Conservation (phyloP, 441 rosid species). For the Aquilaria agallochum region DNA sequence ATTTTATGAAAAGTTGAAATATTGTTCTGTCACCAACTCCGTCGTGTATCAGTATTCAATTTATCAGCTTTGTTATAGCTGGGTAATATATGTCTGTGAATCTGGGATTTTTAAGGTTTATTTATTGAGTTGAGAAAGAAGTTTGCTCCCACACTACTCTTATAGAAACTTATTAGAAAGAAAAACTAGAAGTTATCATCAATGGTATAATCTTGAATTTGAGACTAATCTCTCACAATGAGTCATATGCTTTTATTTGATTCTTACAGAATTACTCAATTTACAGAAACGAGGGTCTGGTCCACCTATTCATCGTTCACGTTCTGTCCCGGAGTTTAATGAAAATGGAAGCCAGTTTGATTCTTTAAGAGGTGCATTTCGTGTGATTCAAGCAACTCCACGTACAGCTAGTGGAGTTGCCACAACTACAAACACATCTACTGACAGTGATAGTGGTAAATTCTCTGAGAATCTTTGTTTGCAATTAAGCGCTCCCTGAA, state of each 20-base stretch:
- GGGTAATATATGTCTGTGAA: too few relatives aligned
- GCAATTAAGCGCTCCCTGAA: background rate
- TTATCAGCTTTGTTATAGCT: too few relatives aligned
- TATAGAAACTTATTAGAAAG: too few relatives aligned
- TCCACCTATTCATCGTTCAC: constrained; percentile 78
- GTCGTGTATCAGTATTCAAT: too few relatives aligned
- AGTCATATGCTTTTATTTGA: constrained; percentile 13
- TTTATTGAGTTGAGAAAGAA: too few relatives aligned
- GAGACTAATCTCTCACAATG: background rate
- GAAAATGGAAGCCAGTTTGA: constrained; percentile 60
- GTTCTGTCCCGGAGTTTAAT: constrained; percentile 69
- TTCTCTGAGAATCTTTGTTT: constrained; percentile 1
- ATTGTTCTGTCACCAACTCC: too few relatives aligned
- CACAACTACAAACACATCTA: constrained; percentile 26
- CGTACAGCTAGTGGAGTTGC: constrained; percentile 23
- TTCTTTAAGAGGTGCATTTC: constrained; percentile 46
- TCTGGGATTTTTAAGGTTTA: too few relatives aligned
- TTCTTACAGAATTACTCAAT: constrained; percentile 24
- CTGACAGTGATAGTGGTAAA: constrained; percentile 40
- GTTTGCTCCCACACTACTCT: too few relatives aligned
- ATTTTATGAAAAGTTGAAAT: too few relatives aligned
- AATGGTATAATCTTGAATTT: constrained; percentile 1
- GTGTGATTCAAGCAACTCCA: constrained; percentile 71
- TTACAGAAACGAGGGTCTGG: constrained; percentile 58
- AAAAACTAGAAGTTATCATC: too few relatives aligned